A percentile compares a stretch with the other conserved stretches of the same genome.
These are phyloP conservation scores for Botrytis sinoallii DNA, from an alignment of 2,329 filamentous ascomycete genomes.

Conservation along the genomic window DNA sequence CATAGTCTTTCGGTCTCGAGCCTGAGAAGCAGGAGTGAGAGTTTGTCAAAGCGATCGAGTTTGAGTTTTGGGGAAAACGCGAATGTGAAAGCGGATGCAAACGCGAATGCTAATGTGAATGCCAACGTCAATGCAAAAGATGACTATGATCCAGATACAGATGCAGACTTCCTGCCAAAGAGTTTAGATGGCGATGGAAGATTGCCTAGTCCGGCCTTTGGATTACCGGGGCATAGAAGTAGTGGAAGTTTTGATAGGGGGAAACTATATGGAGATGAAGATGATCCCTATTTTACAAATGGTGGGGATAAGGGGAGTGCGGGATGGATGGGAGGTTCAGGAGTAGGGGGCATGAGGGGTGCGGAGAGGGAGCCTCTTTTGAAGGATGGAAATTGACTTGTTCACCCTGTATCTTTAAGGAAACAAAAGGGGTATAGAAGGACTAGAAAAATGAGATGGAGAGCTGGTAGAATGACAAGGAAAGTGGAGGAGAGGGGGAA, in stretches of 20 bases:
- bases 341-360: background rate
- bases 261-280: background rate
- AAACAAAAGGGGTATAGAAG: background rate
- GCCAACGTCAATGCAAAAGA: background rate
- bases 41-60: background rate
- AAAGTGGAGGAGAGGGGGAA: background rate
- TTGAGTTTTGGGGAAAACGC: background rate
- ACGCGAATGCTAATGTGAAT: background rate
- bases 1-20: constrained; percentile 3
- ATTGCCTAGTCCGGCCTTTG: background rate
- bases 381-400: constrained; percentile 7
- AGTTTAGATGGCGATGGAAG: constrained; percentile 15
- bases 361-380: constrained; percentile 8
- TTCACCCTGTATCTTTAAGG: background rate
- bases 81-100: background rate
- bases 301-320: background rate
- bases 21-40: background rate
- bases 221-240: background rate
- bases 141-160: constrained; percentile 16
- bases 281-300: background rate
- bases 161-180: constrained; percentile 13
- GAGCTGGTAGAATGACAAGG: background rate
- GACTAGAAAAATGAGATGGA: background rate
- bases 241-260: constrained; percentile 11
- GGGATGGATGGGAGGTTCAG: background rate